phyloP scores from a whole-genome alignment of 768 basidiomycete genomes.

The Termitomyces sp. region DNA sequence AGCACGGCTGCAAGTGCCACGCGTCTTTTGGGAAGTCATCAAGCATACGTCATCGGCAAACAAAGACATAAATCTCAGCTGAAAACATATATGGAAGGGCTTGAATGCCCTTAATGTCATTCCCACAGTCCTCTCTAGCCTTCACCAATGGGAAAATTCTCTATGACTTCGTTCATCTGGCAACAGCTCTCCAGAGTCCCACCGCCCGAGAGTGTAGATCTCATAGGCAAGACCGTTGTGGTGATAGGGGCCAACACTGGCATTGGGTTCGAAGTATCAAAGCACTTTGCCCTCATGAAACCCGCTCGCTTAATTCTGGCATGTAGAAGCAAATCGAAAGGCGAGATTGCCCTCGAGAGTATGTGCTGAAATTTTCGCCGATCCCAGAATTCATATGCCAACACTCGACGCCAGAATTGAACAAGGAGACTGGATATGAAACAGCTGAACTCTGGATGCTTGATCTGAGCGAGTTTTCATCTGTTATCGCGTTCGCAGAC shows the following conservation, averaged over 20 bases:
- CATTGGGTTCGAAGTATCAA: slow-evolving; percentile 44
- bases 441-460: slow-evolving; percentile 36
- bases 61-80: no score
- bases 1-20: no score
- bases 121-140: no score
- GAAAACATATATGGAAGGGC: no score
- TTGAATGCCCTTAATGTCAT: no score
- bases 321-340: slow-evolving; percentile 33
- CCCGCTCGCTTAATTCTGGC: slow-evolving; percentile 36
- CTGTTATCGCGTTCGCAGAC: slow-evolving; percentile 37
- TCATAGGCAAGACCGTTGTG: slow-evolving; percentile 44
- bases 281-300: slow-evolving; percentile 43
- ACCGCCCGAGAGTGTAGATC: slow-evolving; percentile 30
- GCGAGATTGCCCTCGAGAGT: slow-evolving; percentile 34
- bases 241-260: slow-evolving; percentile 52
- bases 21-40: no score
- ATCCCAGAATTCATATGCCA: no score
- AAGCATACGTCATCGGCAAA: no score
- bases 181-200: slow-evolving; percentile 23
- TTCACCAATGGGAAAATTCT: slow-evolving; percentile 18
- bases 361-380: slow-evolving; percentile 11
- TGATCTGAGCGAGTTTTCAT: slow-evolving; percentile 39
- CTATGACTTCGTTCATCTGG: slow-evolving; percentile 14
- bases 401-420: slow-evolving; percentile 18
- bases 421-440: slow-evolving; percentile 29